Evolutionary conservation across 306 rosid genomes (phyloP), one percentile per base, ranked within the genome.

Genomic region (Casuarina cunninghamiana): DNA sequence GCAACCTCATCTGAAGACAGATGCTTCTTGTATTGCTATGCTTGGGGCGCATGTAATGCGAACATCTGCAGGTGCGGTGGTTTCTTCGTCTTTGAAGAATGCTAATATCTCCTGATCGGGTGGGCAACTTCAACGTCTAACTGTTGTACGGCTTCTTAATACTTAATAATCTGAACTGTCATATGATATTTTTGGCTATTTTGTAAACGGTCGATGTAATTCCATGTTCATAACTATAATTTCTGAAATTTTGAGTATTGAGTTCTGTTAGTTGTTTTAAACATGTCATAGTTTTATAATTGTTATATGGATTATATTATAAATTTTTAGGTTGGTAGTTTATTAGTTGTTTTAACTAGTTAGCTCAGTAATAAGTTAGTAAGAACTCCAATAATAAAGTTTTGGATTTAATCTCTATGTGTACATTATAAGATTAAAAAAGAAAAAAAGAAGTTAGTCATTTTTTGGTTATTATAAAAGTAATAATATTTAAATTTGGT

Each of bases 1-100:
- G 71, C 95, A 92, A 67, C 96, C 92, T 76, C 91, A 92, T 83
- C 88, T 92, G 3, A 90, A 82, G 88, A 90, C 93, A 1, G 88
- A 90, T 74, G 87, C 12, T 77, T 87, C 89, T 13, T 83, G 90
- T 75, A 66, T 78, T 35, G 97, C 91, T 5, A 78, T 77, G 88
- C 89, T 92, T 63, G 93, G 89, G 63, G 80, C 43, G 76, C 84
- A 88, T 77, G 83, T 80, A 26, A 88, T 92, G 97, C 86, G 81
- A 70, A 86, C 96, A 54, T 86, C 92, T 83, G 87, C 76, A 1
- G 97, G 97, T 68, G 67, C 63, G 38, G 91, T 92, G 71, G 72
- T 85, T 35, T 83, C 87, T 74, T 83, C 77, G 42, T 85, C 91
- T 51, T 79, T 85, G 84, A 83, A 78, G 83, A 88, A 88, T 73